Conservation (phyloP, 495 filamentous ascomycete genomes). For the Xylaria cubensis region DNA sequence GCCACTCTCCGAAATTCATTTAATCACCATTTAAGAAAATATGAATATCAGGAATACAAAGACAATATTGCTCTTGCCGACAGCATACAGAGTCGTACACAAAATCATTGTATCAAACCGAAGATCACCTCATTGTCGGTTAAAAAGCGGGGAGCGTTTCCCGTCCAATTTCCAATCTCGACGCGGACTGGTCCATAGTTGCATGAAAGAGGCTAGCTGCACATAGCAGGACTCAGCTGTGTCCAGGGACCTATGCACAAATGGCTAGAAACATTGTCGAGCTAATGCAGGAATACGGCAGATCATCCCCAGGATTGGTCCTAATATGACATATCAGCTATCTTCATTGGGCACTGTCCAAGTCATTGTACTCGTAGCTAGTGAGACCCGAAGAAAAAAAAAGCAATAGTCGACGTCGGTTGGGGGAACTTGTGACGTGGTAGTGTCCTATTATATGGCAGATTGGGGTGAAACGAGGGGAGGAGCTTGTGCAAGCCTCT, state of each 20-base stretch:
- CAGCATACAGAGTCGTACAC: not conserved
- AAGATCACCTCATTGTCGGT: not conserved
- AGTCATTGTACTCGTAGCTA: slow-evolving; percentile 9
- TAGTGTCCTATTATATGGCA: not conserved
- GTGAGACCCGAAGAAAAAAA: slow-evolving; percentile 18
- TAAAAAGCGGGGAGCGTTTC: slow-evolving; percentile 17
- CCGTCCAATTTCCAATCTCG: slow-evolving; percentile 16
- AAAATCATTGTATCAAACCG: not conserved
- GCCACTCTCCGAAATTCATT: not conserved
- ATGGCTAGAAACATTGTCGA: not conserved
- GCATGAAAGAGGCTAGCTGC: slow-evolving; percentile 24
- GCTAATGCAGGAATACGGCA: slow-evolving; percentile 21
- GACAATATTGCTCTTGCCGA: not conserved
- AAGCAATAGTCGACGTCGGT: not conserved
- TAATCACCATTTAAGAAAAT: not conserved
- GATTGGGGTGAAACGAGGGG: slow-evolving; percentile 15
- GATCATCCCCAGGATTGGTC: slow-evolving; percentile 25
- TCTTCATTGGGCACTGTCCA: slow-evolving; percentile 13
- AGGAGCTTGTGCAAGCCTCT: not conserved
- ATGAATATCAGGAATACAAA: not conserved
- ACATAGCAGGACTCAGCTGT: slow-evolving; percentile 22
- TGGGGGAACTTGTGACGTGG: slow-evolving; percentile 11
- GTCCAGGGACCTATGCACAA: not conserved
- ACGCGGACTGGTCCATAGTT: slow-evolving; percentile 1
- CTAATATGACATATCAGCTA: slow-evolving; percentile 24